Percentiles rank a stretch among this genome's conserved stretches.
phyloP scores from a whole-genome alignment of 1,139 yeast genomes.

The Candida sanyaensis region DNA sequence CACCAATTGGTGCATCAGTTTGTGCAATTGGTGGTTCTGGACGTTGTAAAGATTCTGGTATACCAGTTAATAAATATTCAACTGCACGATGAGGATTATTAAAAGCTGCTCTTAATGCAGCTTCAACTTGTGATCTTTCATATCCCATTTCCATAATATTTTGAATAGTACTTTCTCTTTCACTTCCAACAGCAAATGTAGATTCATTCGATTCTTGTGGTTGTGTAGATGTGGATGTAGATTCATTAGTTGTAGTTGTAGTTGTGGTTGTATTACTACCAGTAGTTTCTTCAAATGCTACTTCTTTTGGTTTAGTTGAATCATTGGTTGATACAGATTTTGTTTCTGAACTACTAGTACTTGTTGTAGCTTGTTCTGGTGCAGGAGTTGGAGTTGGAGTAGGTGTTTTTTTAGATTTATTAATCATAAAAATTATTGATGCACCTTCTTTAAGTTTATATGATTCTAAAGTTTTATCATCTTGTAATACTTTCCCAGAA shows the following conservation, averaged over 20 bases:
- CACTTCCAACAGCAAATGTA: slow-evolving; percentile 63
- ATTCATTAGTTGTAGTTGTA: slow-evolving; percentile 20
- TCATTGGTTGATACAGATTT: slow-evolving; percentile 25
- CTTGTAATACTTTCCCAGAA: slow-evolving; percentile 88
- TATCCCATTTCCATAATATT: slow-evolving; percentile 97
- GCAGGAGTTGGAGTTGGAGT: slow-evolving; percentile 19
- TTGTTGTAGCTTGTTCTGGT: slow-evolving; percentile 14
- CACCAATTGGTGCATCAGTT: slow-evolving; percentile 13
- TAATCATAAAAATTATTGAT: slow-evolving; percentile 89
- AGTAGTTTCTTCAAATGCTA: slow-evolving; percentile 12
- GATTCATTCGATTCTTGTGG: slow-evolving; percentile 18
- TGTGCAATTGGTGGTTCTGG: slow-evolving; percentile 25
- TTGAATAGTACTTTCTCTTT: slow-evolving; percentile 67
- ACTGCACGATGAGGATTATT: slow-evolving; percentile 99
- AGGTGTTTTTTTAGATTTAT: slow-evolving; percentile 47
- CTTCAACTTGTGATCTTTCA: slow-evolving; percentile 82
- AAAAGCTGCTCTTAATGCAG: slow-evolving; percentile 92
- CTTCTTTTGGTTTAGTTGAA: slow-evolving; percentile 14
- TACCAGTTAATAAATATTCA: slow-evolving; percentile 87
- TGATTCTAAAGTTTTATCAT: slow-evolving; percentile 71
- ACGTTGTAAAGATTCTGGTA: slow-evolving; percentile 66
- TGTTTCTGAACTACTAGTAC: slow-evolving; percentile 11
- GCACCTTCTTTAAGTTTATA: slow-evolving; percentile 86
- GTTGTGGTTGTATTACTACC: slow-evolving; percentile 4
- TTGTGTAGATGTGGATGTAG: slow-evolving; percentile 1